A percentile compares a stretch with the other conserved stretches of the same genome.
Conservation (phyloP, 1,284 basidiomycete species). For the Moniliophthora roreri region DNA sequence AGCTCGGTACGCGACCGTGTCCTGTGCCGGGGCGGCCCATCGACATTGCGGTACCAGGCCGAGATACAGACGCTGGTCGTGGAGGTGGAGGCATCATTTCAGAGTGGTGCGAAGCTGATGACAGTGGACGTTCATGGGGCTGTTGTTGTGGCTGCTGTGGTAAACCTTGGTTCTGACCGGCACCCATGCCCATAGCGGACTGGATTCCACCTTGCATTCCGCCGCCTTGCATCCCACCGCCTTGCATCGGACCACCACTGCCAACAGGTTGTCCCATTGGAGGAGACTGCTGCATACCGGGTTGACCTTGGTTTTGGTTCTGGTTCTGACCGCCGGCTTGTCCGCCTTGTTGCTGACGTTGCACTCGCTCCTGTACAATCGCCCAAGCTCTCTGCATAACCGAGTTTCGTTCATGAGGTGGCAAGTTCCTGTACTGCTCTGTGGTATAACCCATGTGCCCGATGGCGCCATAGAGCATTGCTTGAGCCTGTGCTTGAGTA, state of each 20-base stretch:
- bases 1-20: neutral
- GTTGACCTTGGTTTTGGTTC: too few species aligned
- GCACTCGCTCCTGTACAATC: neutral
- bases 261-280: neutral
- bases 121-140: neutral
- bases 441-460: neutral
- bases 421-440: neutral
- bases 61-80: neutral
- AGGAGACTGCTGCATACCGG: neutral
- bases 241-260: neutral
- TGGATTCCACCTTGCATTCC: neutral
- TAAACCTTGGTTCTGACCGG: neutral
- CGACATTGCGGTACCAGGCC: neutral
- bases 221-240: neutral
- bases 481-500: neutral
- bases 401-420: neutral
- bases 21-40: slow-evolving; percentile 1
- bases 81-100: slow-evolving; percentile 3
- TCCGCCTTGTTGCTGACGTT: neutral
- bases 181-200: neutral
- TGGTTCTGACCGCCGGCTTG: neutral
- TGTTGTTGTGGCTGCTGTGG: neutral
- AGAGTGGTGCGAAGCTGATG: neutral
- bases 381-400: neutral
- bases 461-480: neutral